Evolutionary conservation across 805 yeast species (phyloP).

Genomic region (Isabelozyma rhagii): DNA sequence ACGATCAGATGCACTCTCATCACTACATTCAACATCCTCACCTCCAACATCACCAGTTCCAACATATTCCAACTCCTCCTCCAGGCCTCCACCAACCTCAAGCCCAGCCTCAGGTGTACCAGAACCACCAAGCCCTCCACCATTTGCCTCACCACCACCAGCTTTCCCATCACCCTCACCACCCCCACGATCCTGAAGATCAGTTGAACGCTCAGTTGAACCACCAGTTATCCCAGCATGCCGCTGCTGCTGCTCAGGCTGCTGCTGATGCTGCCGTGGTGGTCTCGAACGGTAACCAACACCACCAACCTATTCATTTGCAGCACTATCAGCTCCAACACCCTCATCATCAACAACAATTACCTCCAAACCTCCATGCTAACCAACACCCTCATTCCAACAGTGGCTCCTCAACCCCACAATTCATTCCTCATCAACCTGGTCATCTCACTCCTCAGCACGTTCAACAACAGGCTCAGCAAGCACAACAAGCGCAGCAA

Average conservation of each 20-base stretch:
- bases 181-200: constrained; percentile 3
- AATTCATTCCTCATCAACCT: constrained; percentile 4
- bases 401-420: constrained; percentile 3
- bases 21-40: constrained; percentile 3
- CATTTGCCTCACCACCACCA: constrained; percentile 10
- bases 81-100: constrained; percentile 7
- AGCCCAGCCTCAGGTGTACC: constrained; percentile 19
- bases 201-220: constrained; percentile 1
- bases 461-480: constrained; percentile 5
- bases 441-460: constrained; percentile 1
- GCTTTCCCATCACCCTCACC: constrained; percentile 12
- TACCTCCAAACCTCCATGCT: neutral
- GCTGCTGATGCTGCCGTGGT: constrained; percentile 9
- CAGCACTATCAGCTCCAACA: constrained; percentile 8
- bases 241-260: constrained; percentile 9
- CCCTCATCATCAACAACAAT: constrained; percentile 7
- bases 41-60: constrained; percentile 15
- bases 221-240: constrained; percentile 14
- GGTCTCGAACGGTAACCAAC: constrained; percentile 9
- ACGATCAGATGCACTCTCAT: constrained; percentile 13
- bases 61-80: constrained; percentile 7
- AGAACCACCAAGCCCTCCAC: constrained; percentile 10
- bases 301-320: constrained; percentile 6
- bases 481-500: constrained; percentile 4
- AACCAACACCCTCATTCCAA: neutral